Percentiles rank a stretch among this genome's conserved stretches.
These are phyloP conservation scores for Colletotrichum euphorbiae DNA, from an alignment of 2,329 filamentous ascomycete species.

Conservation along the genomic window DNA sequence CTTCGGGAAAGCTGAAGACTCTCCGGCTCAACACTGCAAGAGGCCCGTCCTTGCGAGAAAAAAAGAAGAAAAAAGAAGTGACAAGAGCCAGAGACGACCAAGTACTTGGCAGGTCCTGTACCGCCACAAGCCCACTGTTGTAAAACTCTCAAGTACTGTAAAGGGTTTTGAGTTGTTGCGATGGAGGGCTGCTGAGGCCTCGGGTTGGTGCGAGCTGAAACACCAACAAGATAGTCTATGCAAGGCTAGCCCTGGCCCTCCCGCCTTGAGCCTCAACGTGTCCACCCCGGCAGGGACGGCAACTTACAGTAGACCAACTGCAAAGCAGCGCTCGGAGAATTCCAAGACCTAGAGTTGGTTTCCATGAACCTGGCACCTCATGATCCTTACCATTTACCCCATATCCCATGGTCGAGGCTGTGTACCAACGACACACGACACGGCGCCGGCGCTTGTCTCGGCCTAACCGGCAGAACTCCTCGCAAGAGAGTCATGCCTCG, in stretches of 20 bases:
- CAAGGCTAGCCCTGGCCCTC: constrained; percentile 35
- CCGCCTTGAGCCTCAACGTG: constrained; percentile 33
- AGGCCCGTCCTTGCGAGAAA: constrained; percentile 32
- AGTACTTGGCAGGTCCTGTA: constrained; percentile 22
- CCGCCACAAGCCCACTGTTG: constrained; percentile 34
- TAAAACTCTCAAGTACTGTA: constrained; percentile 31
- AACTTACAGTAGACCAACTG: constrained; percentile 19
- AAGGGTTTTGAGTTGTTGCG: constrained; percentile 38
- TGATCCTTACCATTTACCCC: constrained; percentile 4
- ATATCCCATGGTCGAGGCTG: neutral
- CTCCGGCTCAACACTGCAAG: constrained; percentile 15
- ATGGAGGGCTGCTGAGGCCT: constrained; percentile 35
- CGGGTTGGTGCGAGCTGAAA: constrained; percentile 38
- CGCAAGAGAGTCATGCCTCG: neutral
- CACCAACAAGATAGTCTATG: constrained; percentile 24
- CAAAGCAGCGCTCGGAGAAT: constrained; percentile 27
- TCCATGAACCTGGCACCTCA: neutral
- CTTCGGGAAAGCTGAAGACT: neutral
- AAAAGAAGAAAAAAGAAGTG: too few species aligned
- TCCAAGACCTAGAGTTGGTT: constrained; percentile 16
- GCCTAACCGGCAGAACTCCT: neutral
- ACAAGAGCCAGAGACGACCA: constrained; percentile 14
- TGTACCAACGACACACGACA: neutral
- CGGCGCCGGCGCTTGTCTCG: constrained; percentile 8
- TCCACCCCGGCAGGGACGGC: constrained; percentile 17